Conservation (phyloP, 192 early-diverging fungal genomes). For the Mortierella alpina region DNA sequence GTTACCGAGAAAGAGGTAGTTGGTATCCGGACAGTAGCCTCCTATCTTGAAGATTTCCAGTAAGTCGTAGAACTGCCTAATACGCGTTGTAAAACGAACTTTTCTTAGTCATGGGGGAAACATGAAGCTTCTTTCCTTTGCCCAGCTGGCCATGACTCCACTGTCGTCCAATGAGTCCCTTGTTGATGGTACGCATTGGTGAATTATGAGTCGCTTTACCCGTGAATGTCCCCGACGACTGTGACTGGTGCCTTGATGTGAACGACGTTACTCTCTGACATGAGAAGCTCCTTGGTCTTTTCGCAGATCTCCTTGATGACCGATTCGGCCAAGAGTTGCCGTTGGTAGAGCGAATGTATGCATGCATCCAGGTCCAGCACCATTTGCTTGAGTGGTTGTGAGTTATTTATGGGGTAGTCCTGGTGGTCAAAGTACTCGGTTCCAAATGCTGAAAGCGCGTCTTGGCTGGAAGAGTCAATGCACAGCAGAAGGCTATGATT, state of each 20-base stretch:
- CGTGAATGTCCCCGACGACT: constrained; percentile 92
- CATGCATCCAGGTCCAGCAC: constrained; percentile 85
- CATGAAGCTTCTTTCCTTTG: background rate
- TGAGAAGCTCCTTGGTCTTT: constrained; percentile 80
- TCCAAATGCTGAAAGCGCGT: no score
- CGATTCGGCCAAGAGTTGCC: constrained; percentile 79
- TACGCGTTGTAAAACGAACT: background rate
- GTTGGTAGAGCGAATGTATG: constrained; percentile 77
- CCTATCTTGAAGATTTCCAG: constrained; percentile 90
- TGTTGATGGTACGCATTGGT: background rate
- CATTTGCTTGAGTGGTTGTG: constrained; percentile 37
- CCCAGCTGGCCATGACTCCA: background rate
- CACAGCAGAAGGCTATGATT: background rate
- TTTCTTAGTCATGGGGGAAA: background rate
- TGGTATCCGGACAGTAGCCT: constrained; percentile 83
- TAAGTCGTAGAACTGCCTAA: constrained; percentile 87
- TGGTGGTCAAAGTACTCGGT: no score
- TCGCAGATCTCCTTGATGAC: constrained; percentile 86
- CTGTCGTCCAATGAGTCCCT: background rate
- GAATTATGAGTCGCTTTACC: constrained; percentile 57
- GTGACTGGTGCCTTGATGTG: constrained; percentile 88
- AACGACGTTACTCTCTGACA: constrained; percentile 88
- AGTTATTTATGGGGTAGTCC: no score
- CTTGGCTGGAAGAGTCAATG: no score
- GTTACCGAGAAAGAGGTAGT: constrained; percentile 85